Evolutionary conservation across 2,329 filamentous ascomycete genomes (phyloP), one percentile per base, ranked within the genome.

Genomic region (Verticillium nubilum): DNA sequence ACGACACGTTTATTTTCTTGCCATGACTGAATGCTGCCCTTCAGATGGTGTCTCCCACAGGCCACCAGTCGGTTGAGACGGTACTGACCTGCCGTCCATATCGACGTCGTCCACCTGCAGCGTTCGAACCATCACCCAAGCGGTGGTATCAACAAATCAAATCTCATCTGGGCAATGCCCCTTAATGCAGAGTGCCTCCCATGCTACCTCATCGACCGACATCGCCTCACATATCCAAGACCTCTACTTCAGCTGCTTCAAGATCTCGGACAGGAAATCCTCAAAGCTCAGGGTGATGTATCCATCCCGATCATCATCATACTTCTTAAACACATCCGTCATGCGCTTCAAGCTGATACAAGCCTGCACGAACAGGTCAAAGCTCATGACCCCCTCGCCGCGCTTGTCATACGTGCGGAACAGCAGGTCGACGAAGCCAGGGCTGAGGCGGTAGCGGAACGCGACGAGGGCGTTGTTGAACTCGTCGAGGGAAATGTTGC

Each of bases 251-350:
- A 86, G 73, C 74, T 86, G 84, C 71, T 83, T 83, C 64, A 87
- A 66, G 63, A 86, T 86, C 75, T 86, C 88, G 37, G 86, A 87
- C 70, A 92, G 76, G 72, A 92, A 92, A 68, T 92, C 89, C 76
- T 92, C 89, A 68, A 93, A 93, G 71, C 88, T 91, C 58, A 93
- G 75, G 4, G 89, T 93, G 67, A 93, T 91, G 73, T 93, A 98
- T 1, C 95, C 95, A 75, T 98, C 95, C 50, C 95, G 86, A 74
- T 99, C 95, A 69, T 96, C 91, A 67, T 99, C 95, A 73, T 98
- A 99, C 76, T 93, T 94, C 82, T 99, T 99, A 74, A 99, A 99
- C 28, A 97, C 92, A 74, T 99, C 95, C 61, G 95, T 99, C 94
- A 99, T 98, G 67, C 95, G 85, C 84, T 98, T 97, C 69, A 99